Base-by-base conservation (phyloP, 1,284 basidiomycete species). In the Tausonia pullulans region DNA sequence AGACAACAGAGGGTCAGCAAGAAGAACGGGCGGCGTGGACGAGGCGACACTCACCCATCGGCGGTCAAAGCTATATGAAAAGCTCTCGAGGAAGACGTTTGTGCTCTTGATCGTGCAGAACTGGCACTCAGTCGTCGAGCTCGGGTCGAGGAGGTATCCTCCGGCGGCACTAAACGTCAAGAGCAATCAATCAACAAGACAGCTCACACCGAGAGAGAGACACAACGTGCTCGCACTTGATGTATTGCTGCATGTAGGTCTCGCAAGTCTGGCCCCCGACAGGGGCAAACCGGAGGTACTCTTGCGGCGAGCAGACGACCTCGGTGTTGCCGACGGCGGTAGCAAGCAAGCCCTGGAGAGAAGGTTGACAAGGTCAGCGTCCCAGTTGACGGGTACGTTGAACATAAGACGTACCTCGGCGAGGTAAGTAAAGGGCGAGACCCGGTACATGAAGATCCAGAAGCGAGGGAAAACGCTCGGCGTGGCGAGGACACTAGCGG, bases 401-500 rank as follows among this genome's bases (percentile, higher is more conserved):
- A 83, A 79, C 3, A 81, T 80, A 41, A 83, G 70, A 46, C 84
- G 70, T 43, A 80, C 83, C 70, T 85, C 84, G 58, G 83, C 79
- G 53, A 86, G 76, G 70, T 86, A 86, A 7, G 86, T 87, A 75
- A 84, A 89, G 0, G 88, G 88, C 2, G 87, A 87, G 5, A 87
- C 74, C 59, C 80, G 81, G 60, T 63, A 88, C 85, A 90, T 87
- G 85, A 88, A 91, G 68, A 78, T 78, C 88, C 87, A 90, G 85
- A 87, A 90, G 11, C 72, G 71, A 5, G 84, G 85, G 5, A 90
- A 81, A 44, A 69, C 63, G 44, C 68, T 51, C 58, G 68, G 66
- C 1, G 74, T 68, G 27, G 73, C 75, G 13, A 79, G 70, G 48
- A 78, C 75, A 27, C 27, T 27, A 2, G 27, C 27, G 27, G 27